These are phyloP conservation scores for Kalmusia sp. DNA, from an alignment of 2,329 filamentous ascomycete genomes.

Conservation along the genomic window DNA sequence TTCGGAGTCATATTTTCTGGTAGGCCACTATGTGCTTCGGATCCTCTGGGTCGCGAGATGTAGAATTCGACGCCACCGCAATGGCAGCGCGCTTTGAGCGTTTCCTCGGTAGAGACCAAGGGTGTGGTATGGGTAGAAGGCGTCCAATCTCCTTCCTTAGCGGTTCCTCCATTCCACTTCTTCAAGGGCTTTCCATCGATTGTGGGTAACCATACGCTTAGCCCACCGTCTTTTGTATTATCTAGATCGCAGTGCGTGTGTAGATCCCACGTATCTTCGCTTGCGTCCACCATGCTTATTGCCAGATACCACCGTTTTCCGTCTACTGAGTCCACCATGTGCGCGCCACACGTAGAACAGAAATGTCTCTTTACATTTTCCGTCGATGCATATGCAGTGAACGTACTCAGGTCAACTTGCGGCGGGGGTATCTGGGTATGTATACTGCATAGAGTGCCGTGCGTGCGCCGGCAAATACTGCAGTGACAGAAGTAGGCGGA, in stretches of 20 bases:
- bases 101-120: conserved; percentile 13
- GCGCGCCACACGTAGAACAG: conserved; percentile 59
- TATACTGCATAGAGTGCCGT: conserved; percentile 56
- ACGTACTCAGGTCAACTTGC: conserved; percentile 36
- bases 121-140: neutral
- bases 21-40: conserved; percentile 57
- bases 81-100: conserved; percentile 58
- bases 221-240: conserved; percentile 48
- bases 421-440: conserved; percentile 51
- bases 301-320: conserved; percentile 31
- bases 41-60: conserved; percentile 62
- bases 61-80: conserved; percentile 64
- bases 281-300: conserved; percentile 39
- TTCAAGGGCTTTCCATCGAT: conserved; percentile 31
- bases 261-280: conserved; percentile 38
- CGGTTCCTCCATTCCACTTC: conserved; percentile 28
- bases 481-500: conserved; percentile 60
- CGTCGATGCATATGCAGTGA: conserved; percentile 55
- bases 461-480: conserved; percentile 56
- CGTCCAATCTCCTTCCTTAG: conserved; percentile 1
- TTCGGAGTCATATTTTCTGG: conserved; percentile 63
- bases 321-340: conserved; percentile 32
- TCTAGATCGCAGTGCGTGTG: conserved; percentile 39
- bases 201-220: conserved; percentile 39
- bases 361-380: conserved; percentile 54